Percentiles rank a stretch among this genome's conserved stretches.
phyloP scores from a whole-genome alignment of 225 moss, liverwort and hornwort genomes.

The Antitrichia curtipendula region DNA sequence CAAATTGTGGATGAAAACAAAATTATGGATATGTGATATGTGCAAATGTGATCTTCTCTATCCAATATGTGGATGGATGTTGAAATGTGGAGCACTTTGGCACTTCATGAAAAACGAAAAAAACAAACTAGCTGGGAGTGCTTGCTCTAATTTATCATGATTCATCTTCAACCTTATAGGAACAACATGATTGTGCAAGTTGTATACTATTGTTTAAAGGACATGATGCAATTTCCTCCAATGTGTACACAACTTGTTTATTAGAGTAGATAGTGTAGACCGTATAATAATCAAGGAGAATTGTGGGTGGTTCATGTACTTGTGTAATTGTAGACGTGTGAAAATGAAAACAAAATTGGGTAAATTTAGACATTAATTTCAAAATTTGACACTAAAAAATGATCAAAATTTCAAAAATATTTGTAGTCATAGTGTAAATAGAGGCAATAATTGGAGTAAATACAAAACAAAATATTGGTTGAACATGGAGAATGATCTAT shows the following conservation, averaged over 20 bases:
- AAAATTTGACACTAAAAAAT: background rate
- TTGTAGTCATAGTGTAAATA: no score
- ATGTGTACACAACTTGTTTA: no score
- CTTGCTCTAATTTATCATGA: background rate
- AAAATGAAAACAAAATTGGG: background rate
- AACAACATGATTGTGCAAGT: background rate
- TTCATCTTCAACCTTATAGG: background rate
- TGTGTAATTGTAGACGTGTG: background rate
- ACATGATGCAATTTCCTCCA: background rate
- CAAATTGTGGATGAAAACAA: no score
- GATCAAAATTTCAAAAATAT: background rate
- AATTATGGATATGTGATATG: no score
- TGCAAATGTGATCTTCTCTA: no score
- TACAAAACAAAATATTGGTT: no score
- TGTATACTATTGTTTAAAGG: background rate
- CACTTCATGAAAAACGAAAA: no score
- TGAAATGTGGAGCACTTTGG: no score
- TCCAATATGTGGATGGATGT: no score
- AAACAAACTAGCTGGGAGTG: background rate
- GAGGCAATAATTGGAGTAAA: background rate
- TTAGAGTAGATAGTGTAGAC: no score
- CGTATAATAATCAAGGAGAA: background rate
- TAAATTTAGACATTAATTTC: background rate
- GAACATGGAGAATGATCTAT: background rate
- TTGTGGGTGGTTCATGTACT: background rate